phyloP scores from a whole-genome alignment of 306 rosid genomes.

The Prunus campanulata region DNA sequence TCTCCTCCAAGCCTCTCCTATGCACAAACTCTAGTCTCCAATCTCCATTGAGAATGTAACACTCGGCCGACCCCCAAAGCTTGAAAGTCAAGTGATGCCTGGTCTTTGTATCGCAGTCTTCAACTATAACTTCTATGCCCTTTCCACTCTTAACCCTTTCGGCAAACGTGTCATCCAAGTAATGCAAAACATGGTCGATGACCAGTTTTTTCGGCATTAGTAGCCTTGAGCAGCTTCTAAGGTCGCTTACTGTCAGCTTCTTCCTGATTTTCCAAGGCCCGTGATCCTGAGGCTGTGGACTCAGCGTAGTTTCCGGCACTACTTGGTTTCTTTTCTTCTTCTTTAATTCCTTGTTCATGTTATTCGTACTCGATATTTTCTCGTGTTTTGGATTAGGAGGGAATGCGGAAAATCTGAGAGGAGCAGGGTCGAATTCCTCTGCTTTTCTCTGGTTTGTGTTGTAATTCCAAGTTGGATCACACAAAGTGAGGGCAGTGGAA shows the following conservation, averaged over 20 bases:
- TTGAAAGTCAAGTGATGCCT: slow-evolving; percentile 29
- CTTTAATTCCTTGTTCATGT: not conserved
- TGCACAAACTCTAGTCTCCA: slow-evolving; percentile 20
- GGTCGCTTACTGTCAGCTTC: not conserved
- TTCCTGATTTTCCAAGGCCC: not conserved
- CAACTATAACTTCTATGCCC: slow-evolving; percentile 18
- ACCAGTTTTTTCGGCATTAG: not conserved
- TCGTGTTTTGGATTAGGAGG: not conserved
- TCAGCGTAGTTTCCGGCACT: not conserved
- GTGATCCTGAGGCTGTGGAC: not conserved
- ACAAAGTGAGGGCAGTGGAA: not conserved
- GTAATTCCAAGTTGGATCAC: not conserved
- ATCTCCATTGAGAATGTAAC: too few relatives aligned
- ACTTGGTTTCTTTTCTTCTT: not conserved
- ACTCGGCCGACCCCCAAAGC: slow-evolving; percentile 24
- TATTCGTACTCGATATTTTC: not conserved
- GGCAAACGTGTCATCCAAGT: not conserved
- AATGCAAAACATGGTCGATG: not conserved
- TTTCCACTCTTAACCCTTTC: not conserved
- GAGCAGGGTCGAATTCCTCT: too few relatives aligned
- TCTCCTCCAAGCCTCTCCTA: slow-evolving; percentile 13
- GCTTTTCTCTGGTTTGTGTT: not conserved
- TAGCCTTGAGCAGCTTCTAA: not conserved
- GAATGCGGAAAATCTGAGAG: not conserved
- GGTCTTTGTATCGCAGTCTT: slow-evolving; percentile 32